Base-by-base conservation (phyloP, 352 stramenopile species). In the Elongisporangium anandrum region DNA sequence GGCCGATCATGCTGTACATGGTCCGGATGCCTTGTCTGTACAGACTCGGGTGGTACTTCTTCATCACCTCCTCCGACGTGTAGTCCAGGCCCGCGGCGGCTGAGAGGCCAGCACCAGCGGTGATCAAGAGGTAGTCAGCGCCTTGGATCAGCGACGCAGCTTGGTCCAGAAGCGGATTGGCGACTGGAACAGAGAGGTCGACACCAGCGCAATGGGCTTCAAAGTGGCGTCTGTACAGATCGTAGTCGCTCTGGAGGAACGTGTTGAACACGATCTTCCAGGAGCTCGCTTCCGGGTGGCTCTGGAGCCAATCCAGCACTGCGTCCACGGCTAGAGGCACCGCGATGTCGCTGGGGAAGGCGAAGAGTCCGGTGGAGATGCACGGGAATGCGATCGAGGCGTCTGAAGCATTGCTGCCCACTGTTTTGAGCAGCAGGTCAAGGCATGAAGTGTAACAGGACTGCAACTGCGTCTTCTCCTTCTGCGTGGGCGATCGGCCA, bases 181-280 rank as follows among this genome's bases (percentile, higher is more conserved):
- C 76, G 22, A 24, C 60, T 22, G 70, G 23, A 10, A 85, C 7
- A 2, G 64, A 24, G 0, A 70, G 66, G n/a, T 75, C 69, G 7
- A 7, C 24, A 7, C 24, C 24, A 34, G 24, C 24, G 24, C 24
- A 34, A 34, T 34, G 24, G 7, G 24, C 24, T 34, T 34, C 24
- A 23, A 78, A 64, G 26, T 68, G 48, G 1, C 29, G n/a, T 59
- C 77, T 71, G 66, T 92, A 92, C 17, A 87, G 50, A 9, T 82
- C 68, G 23, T 76, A 70, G 59, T 92, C 82, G 9, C 59, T 63
- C 17, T 85, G 67, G 3, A 84, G 54, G 50, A 90, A 92, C 15
- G 79, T 85, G 59, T 92, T 88, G 66, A 90, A 90, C 51, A 90
- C 68, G 13, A 92, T 72, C 29, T 66, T 81, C 74, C 81, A 87